These are phyloP conservation scores for Botrytis deweyae DNA, from an alignment of 2,329 filamentous ascomycete species.

Conservation along the genomic window DNA sequence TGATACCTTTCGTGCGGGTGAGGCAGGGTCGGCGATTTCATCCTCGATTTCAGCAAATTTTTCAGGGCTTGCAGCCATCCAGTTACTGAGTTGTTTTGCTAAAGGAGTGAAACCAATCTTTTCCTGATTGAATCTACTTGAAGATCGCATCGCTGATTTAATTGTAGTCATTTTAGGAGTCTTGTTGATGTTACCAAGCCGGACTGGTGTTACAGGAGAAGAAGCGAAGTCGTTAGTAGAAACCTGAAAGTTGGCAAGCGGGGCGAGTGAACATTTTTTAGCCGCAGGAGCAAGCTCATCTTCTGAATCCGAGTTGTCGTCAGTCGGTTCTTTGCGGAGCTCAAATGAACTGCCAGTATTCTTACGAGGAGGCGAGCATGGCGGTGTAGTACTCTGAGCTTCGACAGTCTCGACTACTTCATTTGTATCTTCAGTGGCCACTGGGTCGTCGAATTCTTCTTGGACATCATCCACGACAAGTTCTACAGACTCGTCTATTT, in stretches of 20 bases:
- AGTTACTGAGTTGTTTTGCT: slow-evolving; percentile 59
- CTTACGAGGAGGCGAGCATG: slow-evolving; percentile 29
- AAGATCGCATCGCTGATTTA: not conserved
- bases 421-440: slow-evolving; percentile 27
- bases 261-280: slow-evolving; percentile 34
- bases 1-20: slow-evolving; percentile 20
- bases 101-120: slow-evolving; percentile 63
- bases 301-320: slow-evolving; percentile 54
- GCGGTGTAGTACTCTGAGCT: slow-evolving; percentile 30
- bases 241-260: slow-evolving; percentile 33
- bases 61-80: slow-evolving; percentile 59
- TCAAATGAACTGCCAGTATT: slow-evolving; percentile 39
- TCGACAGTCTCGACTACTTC: slow-evolving; percentile 23
- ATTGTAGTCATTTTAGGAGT: slow-evolving; percentile 28
- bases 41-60: slow-evolving; percentile 39
- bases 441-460: slow-evolving; percentile 23
- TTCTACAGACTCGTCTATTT: slow-evolving; percentile 25
- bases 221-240: slow-evolving; percentile 38
- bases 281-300: slow-evolving; percentile 48
- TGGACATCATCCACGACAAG: slow-evolving; percentile 3
- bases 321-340: slow-evolving; percentile 50
- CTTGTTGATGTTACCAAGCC: slow-evolving; percentile 28
- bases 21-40: slow-evolving; percentile 23
- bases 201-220: slow-evolving; percentile 47
- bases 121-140: slow-evolving; percentile 22